Conservation (phyloP, 2,329 filamentous ascomycete genomes). For the Fusarium sp. region DNA sequence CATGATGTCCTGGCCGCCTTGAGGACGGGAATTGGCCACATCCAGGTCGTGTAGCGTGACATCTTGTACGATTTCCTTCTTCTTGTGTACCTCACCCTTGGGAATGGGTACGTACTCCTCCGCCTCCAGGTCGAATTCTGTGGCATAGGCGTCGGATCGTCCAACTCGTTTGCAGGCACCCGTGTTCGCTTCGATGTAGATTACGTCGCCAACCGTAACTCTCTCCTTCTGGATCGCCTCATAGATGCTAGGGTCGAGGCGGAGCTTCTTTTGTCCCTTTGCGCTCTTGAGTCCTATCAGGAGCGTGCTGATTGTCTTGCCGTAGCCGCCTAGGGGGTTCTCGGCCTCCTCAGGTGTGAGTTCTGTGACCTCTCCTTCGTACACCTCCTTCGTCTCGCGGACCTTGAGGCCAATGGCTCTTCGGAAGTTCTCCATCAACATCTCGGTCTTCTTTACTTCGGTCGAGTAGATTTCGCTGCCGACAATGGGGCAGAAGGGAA, state of each 20-base stretch:
- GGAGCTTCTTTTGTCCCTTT: constrained; percentile 96
- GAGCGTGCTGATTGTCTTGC: constrained; percentile 95
- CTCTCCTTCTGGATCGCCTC: constrained; percentile 99
- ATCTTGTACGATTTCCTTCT: constrained; percentile 99
- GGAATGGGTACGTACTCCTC: constrained; percentile 99
- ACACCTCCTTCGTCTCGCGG: constrained; percentile 98
- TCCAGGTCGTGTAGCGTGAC: constrained; percentile 97
- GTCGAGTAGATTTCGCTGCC: constrained; percentile 98
- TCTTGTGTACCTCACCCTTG: constrained; percentile 99
- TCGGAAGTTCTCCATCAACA: constrained; percentile 99
- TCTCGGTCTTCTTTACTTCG: constrained; percentile 99
- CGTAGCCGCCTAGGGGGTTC: constrained; percentile 96
- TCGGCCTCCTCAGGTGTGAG: constrained; percentile 97
- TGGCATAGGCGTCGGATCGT: constrained; percentile 95
- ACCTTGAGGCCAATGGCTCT: constrained; percentile 96
- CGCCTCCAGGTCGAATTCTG: constrained; percentile 97
- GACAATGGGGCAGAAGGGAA: constrained; percentile 97
- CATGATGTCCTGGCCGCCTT: constrained; percentile 99
- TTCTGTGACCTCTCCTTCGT: constrained; percentile 98
- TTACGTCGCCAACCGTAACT: constrained; percentile 94
- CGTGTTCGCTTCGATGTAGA: constrained; percentile 99
- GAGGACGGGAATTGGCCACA: constrained; percentile 92
- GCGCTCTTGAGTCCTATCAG: constrained; percentile 95
- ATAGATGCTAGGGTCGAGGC: constrained; percentile 97
- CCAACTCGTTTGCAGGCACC: constrained; percentile 98